A percentile compares a stretch with the other conserved stretches of the same genome.
Evolutionary conservation across 2,329 filamentous ascomycete genomes (phyloP).

Genomic region (Hypoxylon sp.): DNA sequence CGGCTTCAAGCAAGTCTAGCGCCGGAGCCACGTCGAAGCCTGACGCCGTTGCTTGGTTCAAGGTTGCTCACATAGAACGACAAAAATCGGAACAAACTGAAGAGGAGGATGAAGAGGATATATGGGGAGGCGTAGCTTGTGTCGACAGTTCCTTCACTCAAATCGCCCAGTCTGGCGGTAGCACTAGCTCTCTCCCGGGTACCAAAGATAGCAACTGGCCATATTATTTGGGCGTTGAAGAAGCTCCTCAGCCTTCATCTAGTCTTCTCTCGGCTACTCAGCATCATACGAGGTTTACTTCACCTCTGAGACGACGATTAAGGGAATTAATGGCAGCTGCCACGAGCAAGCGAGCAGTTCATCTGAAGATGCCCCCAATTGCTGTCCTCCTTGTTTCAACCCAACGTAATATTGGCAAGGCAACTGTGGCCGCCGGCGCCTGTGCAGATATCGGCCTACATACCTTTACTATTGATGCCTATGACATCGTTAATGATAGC

Average conservation of each 20-base stretch:
- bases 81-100: conserved; percentile 66
- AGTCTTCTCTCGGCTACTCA: conserved; percentile 60
- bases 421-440: conserved; percentile 80
- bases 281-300: conserved; percentile 67
- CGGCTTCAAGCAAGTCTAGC: conserved; percentile 60
- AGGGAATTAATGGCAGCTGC: conserved; percentile 89
- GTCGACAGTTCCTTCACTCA: conserved; percentile 90
- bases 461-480: conserved; percentile 88
- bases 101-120: conserved; percentile 74
- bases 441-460: conserved; percentile 93
- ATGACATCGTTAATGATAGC: conserved; percentile 94
- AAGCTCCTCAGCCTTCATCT: conserved; percentile 67
- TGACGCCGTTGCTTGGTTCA: conserved; percentile 90
- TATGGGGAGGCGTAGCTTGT: conserved; percentile 88
- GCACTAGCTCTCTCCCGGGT: conserved; percentile 83
- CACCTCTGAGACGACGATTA: conserved; percentile 77
- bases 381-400: conserved; percentile 91
- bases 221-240: conserved; percentile 87
- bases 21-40: conserved; percentile 55
- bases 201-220: conserved; percentile 85
- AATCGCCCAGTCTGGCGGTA: conserved; percentile 92
- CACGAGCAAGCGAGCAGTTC: conserved; percentile 88
- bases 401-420: conserved; percentile 93
- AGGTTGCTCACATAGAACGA: conserved; percentile 80
- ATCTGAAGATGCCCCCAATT: conserved; percentile 87